Evolutionary conservation across 78 protist species (phyloP).

Genomic region (Dictyostelium discoideum): DNA sequence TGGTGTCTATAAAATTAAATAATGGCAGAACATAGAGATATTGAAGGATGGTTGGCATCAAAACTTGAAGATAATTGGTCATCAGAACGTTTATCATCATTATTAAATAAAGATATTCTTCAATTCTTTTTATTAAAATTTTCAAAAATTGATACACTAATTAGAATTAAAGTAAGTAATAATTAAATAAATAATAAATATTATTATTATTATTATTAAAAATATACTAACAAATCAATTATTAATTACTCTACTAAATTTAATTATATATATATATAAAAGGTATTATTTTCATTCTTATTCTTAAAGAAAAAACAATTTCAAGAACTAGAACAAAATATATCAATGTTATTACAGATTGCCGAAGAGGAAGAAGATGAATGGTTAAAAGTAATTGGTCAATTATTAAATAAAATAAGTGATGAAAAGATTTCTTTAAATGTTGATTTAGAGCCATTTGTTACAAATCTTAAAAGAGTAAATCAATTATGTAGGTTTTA

Average conservation of each 20-base stretch:
- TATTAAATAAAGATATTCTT: slow-evolving; percentile 49
- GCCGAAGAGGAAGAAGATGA: slow-evolving; percentile 76
- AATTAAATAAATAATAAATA: background rate
- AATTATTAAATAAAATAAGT: slow-evolving; percentile 9
- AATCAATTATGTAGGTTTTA: slow-evolving; percentile 27
- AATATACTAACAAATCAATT: background rate
- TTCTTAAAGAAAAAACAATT: slow-evolving; percentile 61
- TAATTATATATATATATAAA: background rate
- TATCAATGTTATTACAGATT: slow-evolving; percentile 36
- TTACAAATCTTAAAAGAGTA: slow-evolving; percentile 17
- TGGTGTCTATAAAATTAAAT: background rate
- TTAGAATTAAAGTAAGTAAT: slow-evolving; percentile 23
- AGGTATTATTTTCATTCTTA: slow-evolving; percentile 52
- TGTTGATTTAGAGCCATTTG: slow-evolving; percentile 43
- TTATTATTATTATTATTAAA: too few relatives aligned
- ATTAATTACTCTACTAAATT: too few relatives aligned
- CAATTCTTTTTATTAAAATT: slow-evolving; percentile 56
- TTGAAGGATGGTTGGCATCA: slow-evolving; percentile 71
- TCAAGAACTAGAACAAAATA: slow-evolving; percentile 32
- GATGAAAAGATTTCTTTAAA: slow-evolving; percentile 43
- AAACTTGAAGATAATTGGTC: slow-evolving; percentile 64
- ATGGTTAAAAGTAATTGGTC: slow-evolving; percentile 52
- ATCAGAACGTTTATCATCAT: slow-evolving; percentile 28
- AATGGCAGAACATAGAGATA: slow-evolving; percentile 58
- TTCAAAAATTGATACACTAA: slow-evolving; percentile 52